phyloP scores from a whole-genome alignment of 768 basidiomycete genomes.

The Tylopilus plumbeoviolaceoides region DNA sequence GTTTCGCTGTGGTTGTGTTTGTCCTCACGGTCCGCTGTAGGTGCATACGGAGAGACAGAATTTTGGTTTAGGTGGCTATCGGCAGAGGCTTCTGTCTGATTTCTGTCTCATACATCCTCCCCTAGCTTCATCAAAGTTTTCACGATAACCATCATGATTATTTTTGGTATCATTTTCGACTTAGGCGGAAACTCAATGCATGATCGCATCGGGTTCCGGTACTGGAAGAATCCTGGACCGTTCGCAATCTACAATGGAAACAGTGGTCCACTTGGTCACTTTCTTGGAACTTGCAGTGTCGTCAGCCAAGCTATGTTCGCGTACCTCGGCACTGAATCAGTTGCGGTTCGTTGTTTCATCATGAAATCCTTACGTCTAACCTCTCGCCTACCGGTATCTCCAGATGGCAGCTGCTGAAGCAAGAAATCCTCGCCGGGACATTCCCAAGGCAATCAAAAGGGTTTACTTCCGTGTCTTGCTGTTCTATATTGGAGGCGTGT shows the following conservation, averaged over 20 bases:
- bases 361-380: background rate
- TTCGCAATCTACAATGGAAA: background rate
- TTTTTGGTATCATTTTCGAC: constrained; percentile 5
- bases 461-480: constrained; percentile 3
- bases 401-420: constrained; percentile 4
- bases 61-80: constrained; percentile 4
- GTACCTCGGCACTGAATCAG: constrained; percentile 2
- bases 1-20: background rate
- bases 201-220: constrained; percentile 27
- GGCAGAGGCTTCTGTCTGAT: no score
- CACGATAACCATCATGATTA: background rate
- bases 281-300: constrained; percentile 2
- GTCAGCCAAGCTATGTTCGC: constrained; percentile 3
- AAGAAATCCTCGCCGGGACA: constrained; percentile 3
- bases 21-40: background rate
- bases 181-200: constrained; percentile 2
- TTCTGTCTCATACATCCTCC: background rate
- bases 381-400: background rate
- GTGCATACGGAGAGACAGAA: constrained; percentile 6
- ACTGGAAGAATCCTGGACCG: constrained; percentile 35
- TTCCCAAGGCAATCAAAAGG: constrained; percentile 1
- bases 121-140: constrained; percentile 3
- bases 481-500: constrained; percentile 4
- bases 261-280: background rate
- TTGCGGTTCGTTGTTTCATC: background rate